Percentiles rank a stretch among this genome's conserved stretches.
These are phyloP conservation scores for Metschnikowia bowlesiae DNA, from an alignment of 805 yeast genomes.

Conservation along the genomic window DNA sequence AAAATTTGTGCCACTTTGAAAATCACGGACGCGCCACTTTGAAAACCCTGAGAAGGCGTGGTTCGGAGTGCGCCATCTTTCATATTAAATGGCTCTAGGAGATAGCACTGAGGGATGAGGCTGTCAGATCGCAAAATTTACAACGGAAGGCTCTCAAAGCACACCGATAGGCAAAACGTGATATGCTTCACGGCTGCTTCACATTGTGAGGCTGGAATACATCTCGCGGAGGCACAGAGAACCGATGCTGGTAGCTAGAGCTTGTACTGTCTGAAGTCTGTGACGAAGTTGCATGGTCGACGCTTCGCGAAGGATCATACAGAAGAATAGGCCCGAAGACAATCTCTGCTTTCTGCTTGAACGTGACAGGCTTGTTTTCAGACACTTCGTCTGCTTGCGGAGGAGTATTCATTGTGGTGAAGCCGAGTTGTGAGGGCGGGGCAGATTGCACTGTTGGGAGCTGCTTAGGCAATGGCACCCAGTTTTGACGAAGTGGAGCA, in stretches of 20 bases:
- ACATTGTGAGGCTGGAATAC: constrained; percentile 33
- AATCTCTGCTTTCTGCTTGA: constrained; percentile 11
- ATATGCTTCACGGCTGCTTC: background rate
- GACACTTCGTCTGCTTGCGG: background rate
- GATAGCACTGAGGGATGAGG: no score
- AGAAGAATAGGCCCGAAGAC: constrained; percentile 39
- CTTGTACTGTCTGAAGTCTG: constrained; percentile 9
- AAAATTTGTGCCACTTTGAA: no score
- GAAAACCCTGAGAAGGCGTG: no score
- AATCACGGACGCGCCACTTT: no score
- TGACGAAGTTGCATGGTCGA: constrained; percentile 2
- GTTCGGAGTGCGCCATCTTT: no score
- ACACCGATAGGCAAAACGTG: no score
- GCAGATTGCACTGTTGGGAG: constrained; percentile 17
- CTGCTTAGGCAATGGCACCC: constrained; percentile 3
- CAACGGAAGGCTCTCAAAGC: no score
- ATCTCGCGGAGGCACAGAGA: constrained; percentile 30
- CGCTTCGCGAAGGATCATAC: constrained; percentile 36
- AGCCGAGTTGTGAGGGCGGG: constrained; percentile 20
- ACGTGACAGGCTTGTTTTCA: background rate
- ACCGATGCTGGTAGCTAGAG: constrained; percentile 10
- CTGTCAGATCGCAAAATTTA: no score
- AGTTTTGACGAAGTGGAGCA: background rate
- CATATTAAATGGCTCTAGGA: no score
- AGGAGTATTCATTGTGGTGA: constrained; percentile 1